phyloP scores from a whole-genome alignment of 306 rosid genomes.

The Glycyrrhiza uralensis region DNA sequence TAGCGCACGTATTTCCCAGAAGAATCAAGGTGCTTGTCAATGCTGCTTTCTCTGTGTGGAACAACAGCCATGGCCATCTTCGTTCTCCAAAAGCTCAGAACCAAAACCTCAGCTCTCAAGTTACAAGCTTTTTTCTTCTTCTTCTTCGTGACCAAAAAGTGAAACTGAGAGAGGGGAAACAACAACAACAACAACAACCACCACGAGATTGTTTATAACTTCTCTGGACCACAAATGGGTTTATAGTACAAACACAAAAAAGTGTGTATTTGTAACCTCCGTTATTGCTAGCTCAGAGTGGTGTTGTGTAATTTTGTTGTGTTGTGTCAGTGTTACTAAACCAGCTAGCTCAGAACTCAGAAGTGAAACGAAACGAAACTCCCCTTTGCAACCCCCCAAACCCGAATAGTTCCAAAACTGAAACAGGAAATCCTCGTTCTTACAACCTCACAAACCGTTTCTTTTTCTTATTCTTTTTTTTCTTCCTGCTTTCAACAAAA shows the following conservation, averaged over 20 bases:
- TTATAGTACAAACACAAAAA: background rate
- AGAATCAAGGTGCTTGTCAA: conserved; percentile 71
- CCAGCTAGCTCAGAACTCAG: background rate
- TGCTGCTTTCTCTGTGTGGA: conserved; percentile 78
- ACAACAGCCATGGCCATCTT: conserved; percentile 88
- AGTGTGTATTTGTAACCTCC: background rate
- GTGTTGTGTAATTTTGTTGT: background rate
- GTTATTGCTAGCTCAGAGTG: background rate
- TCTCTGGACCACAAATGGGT: background rate
- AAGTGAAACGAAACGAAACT: background rate
- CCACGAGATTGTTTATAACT: background rate
- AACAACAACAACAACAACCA: background rate
- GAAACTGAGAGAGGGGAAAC: background rate
- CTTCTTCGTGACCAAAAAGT: background rate
- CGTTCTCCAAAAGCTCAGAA: background rate
- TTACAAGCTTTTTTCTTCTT: conserved; percentile 5
- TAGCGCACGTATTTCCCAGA: conserved; percentile 88
- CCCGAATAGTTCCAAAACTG: background rate
- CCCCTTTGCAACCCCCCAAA: background rate
- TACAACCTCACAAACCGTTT: conserved; percentile 5
- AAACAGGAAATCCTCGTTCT: conserved; percentile 4
- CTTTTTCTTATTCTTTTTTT: background rate
- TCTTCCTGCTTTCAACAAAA: background rate
- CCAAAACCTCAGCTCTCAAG: background rate
- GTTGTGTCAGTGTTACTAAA: background rate